phyloP scores from a whole-genome alignment of 345 rosid genomes.

The Aurinia saxatilis region DNA sequence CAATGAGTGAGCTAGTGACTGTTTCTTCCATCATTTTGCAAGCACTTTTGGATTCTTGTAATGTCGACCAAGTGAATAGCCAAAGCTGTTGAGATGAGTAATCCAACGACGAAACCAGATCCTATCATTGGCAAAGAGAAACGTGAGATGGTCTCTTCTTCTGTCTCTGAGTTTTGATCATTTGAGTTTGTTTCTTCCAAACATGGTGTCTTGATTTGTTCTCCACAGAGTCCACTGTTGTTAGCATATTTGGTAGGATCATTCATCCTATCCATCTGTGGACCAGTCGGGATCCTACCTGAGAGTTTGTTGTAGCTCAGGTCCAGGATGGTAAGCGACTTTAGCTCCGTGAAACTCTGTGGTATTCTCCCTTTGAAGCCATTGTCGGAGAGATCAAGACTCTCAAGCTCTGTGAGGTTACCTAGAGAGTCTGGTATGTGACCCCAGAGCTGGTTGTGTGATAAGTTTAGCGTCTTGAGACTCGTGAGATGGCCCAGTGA shows the following conservation, averaged over 20 bases:
- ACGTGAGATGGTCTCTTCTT: not conserved
- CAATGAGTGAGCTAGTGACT: not conserved
- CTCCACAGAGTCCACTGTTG: conserved; percentile 5
- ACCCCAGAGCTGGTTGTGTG: not conserved
- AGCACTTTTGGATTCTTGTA: not conserved
- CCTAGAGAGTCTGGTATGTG: not conserved
- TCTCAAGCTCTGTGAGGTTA: not conserved
- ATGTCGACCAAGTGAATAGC: not conserved
- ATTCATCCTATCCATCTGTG: conserved; percentile 7
- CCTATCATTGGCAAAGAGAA: not conserved
- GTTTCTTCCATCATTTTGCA: not conserved
- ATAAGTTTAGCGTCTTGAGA: not conserved
- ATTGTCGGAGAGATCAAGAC: not conserved
- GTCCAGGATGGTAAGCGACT: not conserved
- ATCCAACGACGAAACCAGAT: not conserved
- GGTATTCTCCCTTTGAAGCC: not conserved
- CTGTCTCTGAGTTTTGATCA: not conserved
- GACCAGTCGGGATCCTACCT: not conserved
- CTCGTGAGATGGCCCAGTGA: not conserved
- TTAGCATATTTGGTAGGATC: not conserved
- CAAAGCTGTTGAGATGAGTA: not conserved
- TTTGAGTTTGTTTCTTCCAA: not conserved
- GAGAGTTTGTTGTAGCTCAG: not conserved
- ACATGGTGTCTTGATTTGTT: not conserved
- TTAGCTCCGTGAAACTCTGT: not conserved